Evolutionary conservation across 441 rosid species (phyloP).

Genomic region (Populus tomentosa): DNA sequence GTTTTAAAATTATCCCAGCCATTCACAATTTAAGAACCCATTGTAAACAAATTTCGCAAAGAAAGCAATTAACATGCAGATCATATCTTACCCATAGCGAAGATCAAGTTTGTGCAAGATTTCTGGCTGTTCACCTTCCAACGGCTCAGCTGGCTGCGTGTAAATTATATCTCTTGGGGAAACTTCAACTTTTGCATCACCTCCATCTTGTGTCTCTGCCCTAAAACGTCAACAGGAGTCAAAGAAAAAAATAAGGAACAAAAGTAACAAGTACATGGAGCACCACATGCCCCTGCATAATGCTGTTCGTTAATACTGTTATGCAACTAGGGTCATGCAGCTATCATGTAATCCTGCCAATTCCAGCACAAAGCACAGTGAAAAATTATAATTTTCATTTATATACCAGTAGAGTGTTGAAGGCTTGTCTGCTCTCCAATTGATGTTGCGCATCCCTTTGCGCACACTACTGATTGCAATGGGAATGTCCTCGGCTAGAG

Average conservation of each 20-base stretch:
- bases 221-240: slow-evolving; percentile 39
- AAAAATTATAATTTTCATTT: background rate
- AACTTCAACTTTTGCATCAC: slow-evolving; percentile 92
- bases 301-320: background rate
- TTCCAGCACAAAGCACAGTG: background rate
- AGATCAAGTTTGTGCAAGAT: slow-evolving; percentile 88
- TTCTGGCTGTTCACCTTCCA: slow-evolving; percentile 69
- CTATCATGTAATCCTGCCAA: background rate
- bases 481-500: slow-evolving; percentile 93
- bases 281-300: background rate
- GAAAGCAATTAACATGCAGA: slow-evolving; percentile 3
- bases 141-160: slow-evolving; percentile 69
- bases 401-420: slow-evolving; percentile 78
- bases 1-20: background rate
- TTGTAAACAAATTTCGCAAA: slow-evolving; percentile 12
- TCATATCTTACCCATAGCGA: slow-evolving; percentile 76
- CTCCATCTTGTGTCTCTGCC: slow-evolving; percentile 98
- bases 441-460: slow-evolving; percentile 83
- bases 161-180: slow-evolving; percentile 91
- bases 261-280: slow-evolving; percentile 8
- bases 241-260: slow-evolving; percentile 12
- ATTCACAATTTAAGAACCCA: background rate
- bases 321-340: background rate
- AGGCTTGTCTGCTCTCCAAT: slow-evolving; percentile 97
- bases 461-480: slow-evolving; percentile 87